phyloP scores from a whole-genome alignment of 164 flowering plant genomes.

The Nelumbo lutea region DNA sequence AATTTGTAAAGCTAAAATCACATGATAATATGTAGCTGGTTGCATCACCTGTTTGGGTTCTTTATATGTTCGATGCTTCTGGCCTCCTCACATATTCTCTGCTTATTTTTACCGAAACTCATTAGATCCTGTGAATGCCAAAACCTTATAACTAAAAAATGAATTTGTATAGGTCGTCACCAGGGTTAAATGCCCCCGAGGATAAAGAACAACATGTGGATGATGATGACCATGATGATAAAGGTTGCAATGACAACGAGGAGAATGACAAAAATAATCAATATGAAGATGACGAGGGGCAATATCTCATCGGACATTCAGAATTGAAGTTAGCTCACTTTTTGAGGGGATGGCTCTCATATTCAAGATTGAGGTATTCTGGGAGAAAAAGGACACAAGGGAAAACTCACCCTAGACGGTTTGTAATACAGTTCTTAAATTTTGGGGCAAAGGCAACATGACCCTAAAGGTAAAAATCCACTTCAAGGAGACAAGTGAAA shows the following conservation, averaged over 20 bases:
- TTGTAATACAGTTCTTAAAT: slow-evolving; percentile 5
- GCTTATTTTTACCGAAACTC: too few species aligned
- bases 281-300: slow-evolving; percentile 7
- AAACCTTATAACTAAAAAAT: neutral
- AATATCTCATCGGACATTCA: slow-evolving; percentile 1
- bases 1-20: too few species aligned
- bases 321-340: slow-evolving; percentile 19
- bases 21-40: too few species aligned
- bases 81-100: too few species aligned
- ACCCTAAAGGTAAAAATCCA: slow-evolving; percentile 9
- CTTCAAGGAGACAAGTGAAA: slow-evolving; percentile 7
- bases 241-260: slow-evolving; percentile 4
- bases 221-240: slow-evolving; percentile 4
- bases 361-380: slow-evolving; percentile 11
- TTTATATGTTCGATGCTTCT: too few species aligned
- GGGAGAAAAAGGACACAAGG: slow-evolving; percentile 5
- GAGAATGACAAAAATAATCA: slow-evolving; percentile 12
- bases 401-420: slow-evolving; percentile 9
- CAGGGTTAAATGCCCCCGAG: slow-evolving; percentile 10
- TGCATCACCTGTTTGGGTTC: too few species aligned
- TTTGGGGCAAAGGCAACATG: slow-evolving; percentile 15
- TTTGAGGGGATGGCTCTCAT: slow-evolving; percentile 30
- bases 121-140: too few species aligned
- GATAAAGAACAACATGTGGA: neutral
- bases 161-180: slow-evolving; percentile 10